These are phyloP conservation scores for Mallotus nudiflorus DNA, from an alignment of 345 rosid species.

Conservation along the genomic window DNA sequence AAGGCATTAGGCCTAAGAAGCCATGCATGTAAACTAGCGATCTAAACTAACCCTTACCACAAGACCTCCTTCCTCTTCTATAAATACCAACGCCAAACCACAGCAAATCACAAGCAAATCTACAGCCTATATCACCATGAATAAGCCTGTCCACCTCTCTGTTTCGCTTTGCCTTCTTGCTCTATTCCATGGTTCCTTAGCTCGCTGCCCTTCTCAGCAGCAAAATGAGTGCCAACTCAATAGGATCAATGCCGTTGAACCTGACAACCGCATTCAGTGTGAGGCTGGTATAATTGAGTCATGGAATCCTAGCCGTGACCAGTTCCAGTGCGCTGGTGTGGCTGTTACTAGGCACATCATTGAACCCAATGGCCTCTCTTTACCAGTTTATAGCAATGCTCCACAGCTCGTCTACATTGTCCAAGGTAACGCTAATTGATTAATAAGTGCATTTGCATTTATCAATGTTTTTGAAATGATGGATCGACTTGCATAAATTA, in stretches of 20 bases:
- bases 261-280: conserved; percentile 2
- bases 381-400: conserved; percentile 33
- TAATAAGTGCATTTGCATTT: too few species aligned
- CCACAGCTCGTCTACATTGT: conserved; percentile 53
- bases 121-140: conserved; percentile 24
- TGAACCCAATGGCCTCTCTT: conserved; percentile 4
- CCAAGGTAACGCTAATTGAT: conserved; percentile 33
- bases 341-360: background rate
- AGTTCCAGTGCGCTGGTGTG: conserved; percentile 24
- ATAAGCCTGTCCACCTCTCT: conserved; percentile 31
- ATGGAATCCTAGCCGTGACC: conserved; percentile 12
- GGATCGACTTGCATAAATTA: background rate
- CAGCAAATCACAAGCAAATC: background rate
- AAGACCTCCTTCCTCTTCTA: conserved; percentile 10
- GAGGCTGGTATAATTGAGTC: conserved; percentile 16
- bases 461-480: too few species aligned
- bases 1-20: background rate
- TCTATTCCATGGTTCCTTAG: conserved; percentile 42
- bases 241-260: background rate
- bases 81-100: conserved; percentile 18
- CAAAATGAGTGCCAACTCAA: conserved; percentile 36
- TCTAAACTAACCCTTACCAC: too few species aligned
- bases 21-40: conserved; percentile 35
- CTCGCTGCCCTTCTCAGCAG: conserved; percentile 14
- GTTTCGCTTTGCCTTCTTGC: conserved; percentile 40